phyloP scores from a whole-genome alignment of 345 rosid genomes.

The Hibiscus trionum region DNA sequence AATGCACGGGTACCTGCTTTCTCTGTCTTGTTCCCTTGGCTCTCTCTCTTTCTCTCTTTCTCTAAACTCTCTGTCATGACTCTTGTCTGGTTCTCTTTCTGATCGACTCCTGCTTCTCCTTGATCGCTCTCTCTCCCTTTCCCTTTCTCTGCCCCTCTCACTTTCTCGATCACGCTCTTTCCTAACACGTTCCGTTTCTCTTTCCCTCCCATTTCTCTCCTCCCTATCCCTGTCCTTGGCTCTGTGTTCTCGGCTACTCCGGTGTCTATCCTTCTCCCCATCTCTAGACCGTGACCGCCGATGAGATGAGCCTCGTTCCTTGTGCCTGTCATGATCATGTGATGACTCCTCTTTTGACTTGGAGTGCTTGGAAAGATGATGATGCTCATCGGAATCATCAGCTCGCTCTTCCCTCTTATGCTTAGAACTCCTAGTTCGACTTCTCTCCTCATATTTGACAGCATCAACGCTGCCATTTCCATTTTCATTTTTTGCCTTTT shows the following conservation, averaged over 20 bases:
- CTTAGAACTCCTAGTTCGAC: conserved; percentile 45
- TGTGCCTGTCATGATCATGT: conserved; percentile 37
- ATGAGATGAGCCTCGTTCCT: conserved; percentile 27
- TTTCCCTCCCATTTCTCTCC: conserved; percentile 31
- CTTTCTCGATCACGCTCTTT: conserved; percentile 26
- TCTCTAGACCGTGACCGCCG: conserved; percentile 28
- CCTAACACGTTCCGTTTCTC: conserved; percentile 33
- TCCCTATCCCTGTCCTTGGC: conserved; percentile 45
- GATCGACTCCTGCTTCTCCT: conserved; percentile 54
- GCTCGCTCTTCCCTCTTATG: conserved; percentile 46
- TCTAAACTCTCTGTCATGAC: conserved; percentile 49
- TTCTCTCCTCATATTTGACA: conserved; percentile 37
- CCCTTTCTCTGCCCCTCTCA: conserved; percentile 20
- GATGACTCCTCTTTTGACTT: conserved; percentile 44
- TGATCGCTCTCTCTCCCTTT: conserved; percentile 36
- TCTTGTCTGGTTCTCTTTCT: conserved; percentile 50
- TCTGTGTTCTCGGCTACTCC: conserved; percentile 37
- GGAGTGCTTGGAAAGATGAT: conserved; percentile 41
- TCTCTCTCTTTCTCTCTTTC: conserved; percentile 57
- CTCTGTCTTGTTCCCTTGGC: conserved; percentile 55
- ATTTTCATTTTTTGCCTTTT: conserved; percentile 35
- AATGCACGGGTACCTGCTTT: conserved; percentile 50
- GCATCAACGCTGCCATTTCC: conserved; percentile 46
- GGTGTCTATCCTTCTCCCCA: conserved; percentile 44
- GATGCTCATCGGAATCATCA: conserved; percentile 32